These are phyloP conservation scores for Crithidia brevicula DNA, from an alignment of 208 protist genomes.

Conservation along the genomic window DNA sequence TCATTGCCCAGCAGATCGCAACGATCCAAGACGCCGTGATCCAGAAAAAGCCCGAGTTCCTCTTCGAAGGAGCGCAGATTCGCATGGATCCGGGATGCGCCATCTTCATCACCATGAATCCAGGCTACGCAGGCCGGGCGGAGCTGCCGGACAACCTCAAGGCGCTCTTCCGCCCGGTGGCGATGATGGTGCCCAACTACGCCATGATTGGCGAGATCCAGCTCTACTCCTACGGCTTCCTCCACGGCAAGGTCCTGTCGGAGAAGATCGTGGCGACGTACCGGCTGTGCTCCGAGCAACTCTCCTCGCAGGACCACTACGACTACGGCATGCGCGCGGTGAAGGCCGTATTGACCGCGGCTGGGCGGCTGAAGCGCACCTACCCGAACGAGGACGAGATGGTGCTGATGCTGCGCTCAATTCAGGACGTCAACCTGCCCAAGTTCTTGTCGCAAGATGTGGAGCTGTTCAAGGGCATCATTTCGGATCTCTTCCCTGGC, in stretches of 20 bases:
- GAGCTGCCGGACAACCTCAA: slow-evolving; percentile 99
- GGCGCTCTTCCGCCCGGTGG: slow-evolving; percentile 98
- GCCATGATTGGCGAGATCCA: slow-evolving; percentile 98
- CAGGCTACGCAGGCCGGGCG: slow-evolving; percentile 97
- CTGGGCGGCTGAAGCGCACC: slow-evolving; percentile 89
- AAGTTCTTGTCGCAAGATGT: slow-evolving; percentile 97
- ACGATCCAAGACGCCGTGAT: slow-evolving; percentile 96
- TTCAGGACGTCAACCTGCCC: slow-evolving; percentile 95
- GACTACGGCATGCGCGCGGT: slow-evolving; percentile 98
- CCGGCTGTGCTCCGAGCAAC: slow-evolving; percentile 96
- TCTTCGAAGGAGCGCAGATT: slow-evolving; percentile 95
- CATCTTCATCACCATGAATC: slow-evolving; percentile 99
- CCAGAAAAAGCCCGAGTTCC: slow-evolving; percentile 85
- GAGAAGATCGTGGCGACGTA: slow-evolving; percentile 97
- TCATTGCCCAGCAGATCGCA: slow-evolving; percentile 97
- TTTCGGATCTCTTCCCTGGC: slow-evolving; percentile 95
- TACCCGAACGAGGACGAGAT: slow-evolving; percentile 94
- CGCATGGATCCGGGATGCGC: slow-evolving; percentile 92
- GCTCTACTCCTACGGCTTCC: slow-evolving; percentile 98
- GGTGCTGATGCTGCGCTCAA: slow-evolving; percentile 95
- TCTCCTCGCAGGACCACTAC: slow-evolving; percentile 98
- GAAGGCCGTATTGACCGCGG: slow-evolving; percentile 95
- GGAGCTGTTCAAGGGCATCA: slow-evolving; percentile 96
- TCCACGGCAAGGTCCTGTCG: slow-evolving; percentile 90
- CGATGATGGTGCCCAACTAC: slow-evolving; percentile 99